phyloP scores from a whole-genome alignment of 2,329 filamentous ascomycete species.

The Dothistroma septosporum region DNA sequence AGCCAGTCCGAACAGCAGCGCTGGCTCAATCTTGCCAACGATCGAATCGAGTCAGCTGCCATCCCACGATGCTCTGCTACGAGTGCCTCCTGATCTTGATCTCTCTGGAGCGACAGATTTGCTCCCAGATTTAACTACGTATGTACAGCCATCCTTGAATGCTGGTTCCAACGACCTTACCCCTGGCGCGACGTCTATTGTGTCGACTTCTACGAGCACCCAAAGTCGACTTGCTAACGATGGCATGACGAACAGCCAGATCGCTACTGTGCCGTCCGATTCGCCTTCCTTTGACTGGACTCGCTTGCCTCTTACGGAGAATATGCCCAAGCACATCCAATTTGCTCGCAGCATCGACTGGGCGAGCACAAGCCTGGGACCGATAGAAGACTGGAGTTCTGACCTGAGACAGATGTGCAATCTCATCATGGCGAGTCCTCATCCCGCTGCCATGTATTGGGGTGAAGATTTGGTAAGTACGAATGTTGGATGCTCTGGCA shows the following conservation, averaged over 20 bases:
- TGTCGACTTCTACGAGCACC: conserved; percentile 11
- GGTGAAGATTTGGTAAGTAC: conserved; percentile 5
- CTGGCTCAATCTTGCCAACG: conserved; percentile 23
- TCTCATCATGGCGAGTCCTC: conserved; percentile 72
- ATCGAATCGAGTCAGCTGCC: conserved; percentile 15
- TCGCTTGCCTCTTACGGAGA: conserved; percentile 59
- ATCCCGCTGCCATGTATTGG: conserved; percentile 41
- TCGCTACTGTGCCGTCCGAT: conserved; percentile 26
- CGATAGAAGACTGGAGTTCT: conserved; percentile 67
- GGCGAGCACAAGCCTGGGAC: conserved; percentile 67
- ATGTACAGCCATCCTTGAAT: conserved; percentile 22
- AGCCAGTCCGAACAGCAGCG: conserved; percentile 11
- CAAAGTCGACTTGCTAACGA: conserved; percentile 17
- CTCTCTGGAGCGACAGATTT: conserved; percentile 23
- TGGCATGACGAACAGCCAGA: conserved; percentile 23
- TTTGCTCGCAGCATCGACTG: conserved; percentile 71
- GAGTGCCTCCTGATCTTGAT: conserved; percentile 13
- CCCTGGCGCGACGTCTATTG: conserved; percentile 14
- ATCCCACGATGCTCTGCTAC: conserved; percentile 1
- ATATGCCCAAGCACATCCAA: conserved; percentile 65
- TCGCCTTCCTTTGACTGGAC: conserved; percentile 75
- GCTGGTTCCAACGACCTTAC: conserved; percentile 12
- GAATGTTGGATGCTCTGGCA: too few relatives aligned
- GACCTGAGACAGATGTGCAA: conserved; percentile 76
- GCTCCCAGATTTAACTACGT: conserved; percentile 23